These are phyloP conservation scores for Pneumocystis canis DNA, from an alignment of 1,139 yeast genomes.

Conservation along the genomic window DNA sequence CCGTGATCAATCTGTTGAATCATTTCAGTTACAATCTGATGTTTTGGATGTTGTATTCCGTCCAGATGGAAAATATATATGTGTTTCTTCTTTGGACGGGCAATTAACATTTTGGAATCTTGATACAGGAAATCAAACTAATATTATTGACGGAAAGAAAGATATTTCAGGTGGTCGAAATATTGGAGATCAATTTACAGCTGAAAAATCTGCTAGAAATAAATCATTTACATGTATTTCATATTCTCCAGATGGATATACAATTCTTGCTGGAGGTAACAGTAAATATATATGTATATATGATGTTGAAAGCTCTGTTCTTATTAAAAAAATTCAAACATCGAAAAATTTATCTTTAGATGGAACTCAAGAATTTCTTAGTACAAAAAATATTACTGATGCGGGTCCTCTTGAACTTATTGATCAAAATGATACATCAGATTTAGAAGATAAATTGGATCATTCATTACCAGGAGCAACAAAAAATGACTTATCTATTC, in stretches of 20 bases:
- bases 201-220: conserved; percentile 69
- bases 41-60: conserved; percentile 74
- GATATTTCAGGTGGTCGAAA: conserved; percentile 85
- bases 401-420: conserved; percentile 75
- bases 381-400: conserved; percentile 70
- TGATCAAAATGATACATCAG: conserved; percentile 75
- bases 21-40: conserved; percentile 71
- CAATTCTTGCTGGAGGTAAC: conserved; percentile 84
- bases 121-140: conserved; percentile 65
- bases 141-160: conserved; percentile 69
- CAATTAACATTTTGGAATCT: conserved; percentile 72
- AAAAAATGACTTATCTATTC: conserved; percentile 72
- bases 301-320: conserved; percentile 75
- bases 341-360: conserved; percentile 82
- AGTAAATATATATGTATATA: conserved; percentile 82
- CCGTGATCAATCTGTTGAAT: conserved; percentile 75
- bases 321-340: conserved; percentile 64
- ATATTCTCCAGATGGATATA: conserved; percentile 80
- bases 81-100: conserved; percentile 82
- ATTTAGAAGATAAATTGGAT: conserved; percentile 70
- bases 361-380: conserved; percentile 70
- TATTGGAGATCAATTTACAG: conserved; percentile 62
- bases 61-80: conserved; percentile 83
- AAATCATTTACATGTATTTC: conserved; percentile 68
- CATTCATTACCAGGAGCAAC: conserved; percentile 71